phyloP scores from a whole-genome alignment of 805 yeast species.

The Zygosaccharomyces gambellarensis region DNA sequence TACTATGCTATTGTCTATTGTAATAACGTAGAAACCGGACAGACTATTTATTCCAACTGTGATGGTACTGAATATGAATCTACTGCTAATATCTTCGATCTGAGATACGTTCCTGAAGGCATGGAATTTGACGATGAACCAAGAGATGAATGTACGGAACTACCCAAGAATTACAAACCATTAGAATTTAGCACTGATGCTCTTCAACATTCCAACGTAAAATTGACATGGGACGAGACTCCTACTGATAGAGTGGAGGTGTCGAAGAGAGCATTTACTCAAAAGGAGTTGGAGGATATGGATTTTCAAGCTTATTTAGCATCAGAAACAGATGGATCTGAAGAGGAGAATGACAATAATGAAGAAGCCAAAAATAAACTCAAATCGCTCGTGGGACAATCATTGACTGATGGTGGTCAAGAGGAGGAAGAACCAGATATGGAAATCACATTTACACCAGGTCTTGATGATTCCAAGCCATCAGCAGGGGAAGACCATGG shows the following conservation, averaged over 20 bases:
- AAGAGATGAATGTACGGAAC: conserved; percentile 62
- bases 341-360: conserved; percentile 42
- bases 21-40: conserved; percentile 67
- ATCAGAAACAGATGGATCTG: conserved; percentile 58
- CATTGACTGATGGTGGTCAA: conserved; percentile 30
- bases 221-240: conserved; percentile 97
- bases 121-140: conserved; percentile 81
- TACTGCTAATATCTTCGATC: conserved; percentile 88
- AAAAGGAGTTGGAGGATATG: conserved; percentile 83
- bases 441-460: conserved; percentile 96
- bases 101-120: conserved; percentile 88
- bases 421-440: conserved; percentile 62
- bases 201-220: conserved; percentile 91
- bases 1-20: conserved; percentile 88
- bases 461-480: conserved; percentile 46
- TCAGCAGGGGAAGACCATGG: conserved; percentile 38
- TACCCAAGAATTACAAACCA: conserved; percentile 80
- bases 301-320: conserved; percentile 92
- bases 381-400: conserved; percentile 48
- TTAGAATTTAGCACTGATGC: conserved; percentile 85
- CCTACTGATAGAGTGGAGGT: conserved; percentile 80
- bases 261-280: conserved; percentile 76
- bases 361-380: conserved; percentile 51
- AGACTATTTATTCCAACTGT: conserved; percentile 73
- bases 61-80: conserved; percentile 96